Evolutionary conservation across 768 basidiomycete species (phyloP).

Genomic region (Phylloporus sp.): DNA sequence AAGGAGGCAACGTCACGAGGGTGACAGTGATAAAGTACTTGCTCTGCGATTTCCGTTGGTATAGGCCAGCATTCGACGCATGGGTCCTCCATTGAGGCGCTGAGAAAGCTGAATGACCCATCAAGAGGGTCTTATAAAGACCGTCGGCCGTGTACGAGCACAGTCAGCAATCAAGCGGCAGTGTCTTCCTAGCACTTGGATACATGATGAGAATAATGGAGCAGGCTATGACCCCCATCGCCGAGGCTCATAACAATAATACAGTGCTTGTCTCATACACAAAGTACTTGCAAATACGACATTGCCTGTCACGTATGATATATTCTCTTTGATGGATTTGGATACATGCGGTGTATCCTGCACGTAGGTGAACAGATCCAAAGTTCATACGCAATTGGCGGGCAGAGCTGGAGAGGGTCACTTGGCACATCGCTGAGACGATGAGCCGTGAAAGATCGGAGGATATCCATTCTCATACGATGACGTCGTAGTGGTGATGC

Average conservation of each 20-base stretch:
- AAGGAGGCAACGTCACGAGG: conserved; percentile 59
- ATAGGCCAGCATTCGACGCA: conserved; percentile 14
- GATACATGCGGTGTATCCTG: conserved; percentile 28
- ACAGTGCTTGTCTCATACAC: too few relatives aligned
- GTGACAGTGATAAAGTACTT: conserved; percentile 35
- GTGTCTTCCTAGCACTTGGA: neutral
- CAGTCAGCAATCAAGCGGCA: neutral
- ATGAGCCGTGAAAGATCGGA: neutral
- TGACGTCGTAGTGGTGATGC: neutral
- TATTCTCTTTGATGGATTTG: conserved; percentile 38
- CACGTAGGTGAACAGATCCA: conserved; percentile 28
- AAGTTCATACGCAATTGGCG: conserved; percentile 8
- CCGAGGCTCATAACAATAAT: too few relatives aligned
- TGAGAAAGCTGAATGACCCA: neutral
- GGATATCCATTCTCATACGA: neutral
- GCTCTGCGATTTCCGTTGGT: conserved; percentile 55
- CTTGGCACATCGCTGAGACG: conserved; percentile 1
- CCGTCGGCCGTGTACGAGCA: neutral
- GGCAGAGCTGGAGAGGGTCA: neutral
- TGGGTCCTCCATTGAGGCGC: neutral
- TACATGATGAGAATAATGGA: too few relatives aligned
- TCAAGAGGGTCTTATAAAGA: neutral
- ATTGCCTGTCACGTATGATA: conserved; percentile 37
- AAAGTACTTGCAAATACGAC: too few relatives aligned
- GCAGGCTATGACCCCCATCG: neutral